Conservation (phyloP, 495 filamentous ascomycete genomes). For the Penicillium angulare region DNA sequence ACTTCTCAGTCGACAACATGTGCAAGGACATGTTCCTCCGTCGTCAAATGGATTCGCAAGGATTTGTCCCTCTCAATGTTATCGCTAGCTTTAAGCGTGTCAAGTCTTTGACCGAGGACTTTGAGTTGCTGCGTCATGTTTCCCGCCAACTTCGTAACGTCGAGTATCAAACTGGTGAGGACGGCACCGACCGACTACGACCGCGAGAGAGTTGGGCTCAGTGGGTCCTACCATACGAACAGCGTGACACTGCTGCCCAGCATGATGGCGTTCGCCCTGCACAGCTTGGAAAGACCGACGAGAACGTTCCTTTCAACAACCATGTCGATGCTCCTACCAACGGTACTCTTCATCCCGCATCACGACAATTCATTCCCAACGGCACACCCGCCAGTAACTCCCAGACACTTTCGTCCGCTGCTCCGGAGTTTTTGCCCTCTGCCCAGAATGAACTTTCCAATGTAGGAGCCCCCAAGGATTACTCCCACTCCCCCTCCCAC, state of each 20-base stretch:
- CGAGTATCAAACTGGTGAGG: conserved; percentile 66
- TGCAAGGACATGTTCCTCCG: conserved; percentile 92
- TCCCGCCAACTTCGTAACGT: conserved; percentile 67
- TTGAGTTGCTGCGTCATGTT: conserved; percentile 69
- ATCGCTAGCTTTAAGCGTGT: conserved; percentile 85
- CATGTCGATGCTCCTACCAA: conserved; percentile 29
- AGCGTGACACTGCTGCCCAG: conserved; percentile 60
- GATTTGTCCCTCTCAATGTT: conserved; percentile 76
- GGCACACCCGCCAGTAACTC: conserved; percentile 36
- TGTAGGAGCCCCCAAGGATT: conserved; percentile 41
- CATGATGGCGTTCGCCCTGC: conserved; percentile 51
- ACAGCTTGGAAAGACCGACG: conserved; percentile 22
- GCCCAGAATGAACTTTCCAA: conserved; percentile 40
- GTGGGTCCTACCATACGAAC: conserved; percentile 67
- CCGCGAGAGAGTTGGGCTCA: conserved; percentile 72
- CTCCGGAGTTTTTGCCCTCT: conserved; percentile 63
- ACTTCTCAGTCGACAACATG: conserved; percentile 94
- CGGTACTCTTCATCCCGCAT: conserved; percentile 20
- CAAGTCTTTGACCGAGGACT: conserved; percentile 67
- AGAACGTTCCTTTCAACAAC: conserved; percentile 24
- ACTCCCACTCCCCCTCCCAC: conserved; percentile 21
- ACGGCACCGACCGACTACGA: conserved; percentile 79
- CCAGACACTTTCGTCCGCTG: conserved; percentile 67
- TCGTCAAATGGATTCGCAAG: conserved; percentile 89
- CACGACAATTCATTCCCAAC: conserved; percentile 35